Evolutionary conservation across 2,329 filamentous ascomycete genomes (phyloP), one percentile per base, ranked within the genome.

Genomic region (Trichoderma atroviride): DNA sequence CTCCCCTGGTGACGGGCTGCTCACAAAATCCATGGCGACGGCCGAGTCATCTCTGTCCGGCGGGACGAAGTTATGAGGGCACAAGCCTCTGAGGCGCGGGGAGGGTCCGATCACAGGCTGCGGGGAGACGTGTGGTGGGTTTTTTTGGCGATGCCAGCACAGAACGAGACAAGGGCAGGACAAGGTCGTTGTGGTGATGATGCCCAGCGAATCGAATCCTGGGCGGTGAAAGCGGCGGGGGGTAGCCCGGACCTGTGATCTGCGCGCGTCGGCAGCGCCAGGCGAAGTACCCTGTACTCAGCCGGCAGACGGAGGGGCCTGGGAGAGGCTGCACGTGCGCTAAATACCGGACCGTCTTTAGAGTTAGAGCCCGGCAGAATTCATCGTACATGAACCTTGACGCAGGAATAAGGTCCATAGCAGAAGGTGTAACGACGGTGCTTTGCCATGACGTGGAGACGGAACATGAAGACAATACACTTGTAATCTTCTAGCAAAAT

Each of bases 21-120:
- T 81, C 73, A 88, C 86, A 81, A 88, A 88, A 79, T 88, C 86
- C 86, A 88, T 88, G 76, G 76, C 79, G 79, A 78, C 78, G 74
- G 76, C 76, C 78, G 78, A 80, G 79, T 80, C 84, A 86, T 86
- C 66, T 64, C 66, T 71, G 35, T 22, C 31, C 53, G 35, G 27
- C 11, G 57, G 56, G 53, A 9, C 27, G 22, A 47, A 40, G 27
- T 22, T 53, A 35, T 31, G 61, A 63, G 57, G 56, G 35, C 56
- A 68, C 40, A 68, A 52, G 66, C 57, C 66, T 55, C 55, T 66
- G 53, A 57, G 33, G 63, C 62, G 62, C 56, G 57, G 57, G 66
- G 53, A 57, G 65, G 24, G 56, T 62, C 66, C 50, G 66, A 62
- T 47, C 52, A 57, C 27, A 55, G 43, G 33, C 31, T 64, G 66